Evolutionary conservation across 805 yeast genomes (phyloP).

Genomic region (Candida glaebosa): DNA sequence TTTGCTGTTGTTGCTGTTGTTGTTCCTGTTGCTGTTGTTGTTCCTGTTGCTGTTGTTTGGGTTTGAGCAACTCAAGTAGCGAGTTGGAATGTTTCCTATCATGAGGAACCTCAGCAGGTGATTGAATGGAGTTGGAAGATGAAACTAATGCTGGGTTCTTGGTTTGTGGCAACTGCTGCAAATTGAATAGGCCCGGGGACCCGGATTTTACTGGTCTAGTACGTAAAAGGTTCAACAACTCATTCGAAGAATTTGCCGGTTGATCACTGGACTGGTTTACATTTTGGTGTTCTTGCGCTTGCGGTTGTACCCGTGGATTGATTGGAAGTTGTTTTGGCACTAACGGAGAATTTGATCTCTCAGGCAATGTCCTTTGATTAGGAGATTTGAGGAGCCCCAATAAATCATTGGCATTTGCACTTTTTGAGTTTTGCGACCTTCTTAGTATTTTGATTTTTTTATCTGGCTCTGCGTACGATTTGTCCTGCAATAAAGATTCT

Average conservation of each 20-base stretch:
- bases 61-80: conserved; percentile 3
- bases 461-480: conserved; percentile 12
- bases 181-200: conserved; percentile 1
- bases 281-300: neutral
- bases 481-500: conserved; percentile 11
- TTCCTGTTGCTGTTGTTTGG: neutral
- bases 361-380: neutral
- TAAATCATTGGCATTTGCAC: conserved; percentile 6
- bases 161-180: neutral
- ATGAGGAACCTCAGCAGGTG: neutral
- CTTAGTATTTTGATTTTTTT: conserved; percentile 29
- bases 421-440: conserved; percentile 13
- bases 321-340: neutral
- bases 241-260: conserved; percentile 11
- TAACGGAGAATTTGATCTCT: neutral
- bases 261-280: conserved; percentile 3
- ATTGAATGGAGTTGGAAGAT: neutral
- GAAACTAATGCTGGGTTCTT: neutral
- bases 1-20: neutral
- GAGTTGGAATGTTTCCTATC: conserved; percentile 2
- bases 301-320: too few relatives aligned
- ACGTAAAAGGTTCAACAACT: conserved; percentile 14
- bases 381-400: conserved; percentile 6
- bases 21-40: neutral
- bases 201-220: conserved; percentile 4